phyloP scores from a whole-genome alignment of 2,329 filamentous ascomycete species.

The Rutstroemia sydowiana region DNA sequence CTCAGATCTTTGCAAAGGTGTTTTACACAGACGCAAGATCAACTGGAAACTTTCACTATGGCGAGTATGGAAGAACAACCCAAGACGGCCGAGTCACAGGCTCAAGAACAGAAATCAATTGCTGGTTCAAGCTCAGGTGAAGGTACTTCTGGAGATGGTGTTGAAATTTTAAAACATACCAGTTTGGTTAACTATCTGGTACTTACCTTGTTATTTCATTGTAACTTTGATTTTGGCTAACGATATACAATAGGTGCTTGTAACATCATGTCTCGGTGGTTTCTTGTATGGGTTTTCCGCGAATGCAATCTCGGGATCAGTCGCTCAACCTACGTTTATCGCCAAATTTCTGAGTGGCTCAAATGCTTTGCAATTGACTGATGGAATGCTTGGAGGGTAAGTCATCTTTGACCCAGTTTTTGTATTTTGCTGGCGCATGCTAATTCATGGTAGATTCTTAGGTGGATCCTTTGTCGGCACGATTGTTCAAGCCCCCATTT shows the following conservation, averaged over 20 bases:
- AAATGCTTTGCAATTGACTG: slow-evolving; percentile 1
- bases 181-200: slow-evolving; percentile 5
- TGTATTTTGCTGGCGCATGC: background rate
- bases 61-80: background rate
- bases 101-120: background rate
- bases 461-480: slow-evolving; percentile 1
- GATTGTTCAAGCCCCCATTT: slow-evolving; percentile 3
- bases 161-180: slow-evolving; percentile 2
- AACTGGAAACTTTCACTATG: no score
- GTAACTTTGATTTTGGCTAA: background rate
- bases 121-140: background rate
- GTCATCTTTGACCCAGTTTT: background rate
- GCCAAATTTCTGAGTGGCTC: slow-evolving; percentile 1
- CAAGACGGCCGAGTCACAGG: background rate
- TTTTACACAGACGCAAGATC: no score
- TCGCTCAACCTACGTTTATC: slow-evolving; percentile 4
- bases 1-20: no score
- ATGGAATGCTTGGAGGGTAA: slow-evolving; percentile 7
- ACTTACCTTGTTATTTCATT: background rate
- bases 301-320: slow-evolving; percentile 2
- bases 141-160: no score
- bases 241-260: background rate
- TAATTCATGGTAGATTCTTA: background rate
- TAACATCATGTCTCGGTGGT: slow-evolving; percentile 5
- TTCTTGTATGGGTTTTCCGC: slow-evolving; percentile 2